Evolutionary conservation across 371 early-diverging fungal genomes (phyloP), one percentile per base, ranked within the genome.

Genomic region (Syncephalastrum contaminatum): DNA sequence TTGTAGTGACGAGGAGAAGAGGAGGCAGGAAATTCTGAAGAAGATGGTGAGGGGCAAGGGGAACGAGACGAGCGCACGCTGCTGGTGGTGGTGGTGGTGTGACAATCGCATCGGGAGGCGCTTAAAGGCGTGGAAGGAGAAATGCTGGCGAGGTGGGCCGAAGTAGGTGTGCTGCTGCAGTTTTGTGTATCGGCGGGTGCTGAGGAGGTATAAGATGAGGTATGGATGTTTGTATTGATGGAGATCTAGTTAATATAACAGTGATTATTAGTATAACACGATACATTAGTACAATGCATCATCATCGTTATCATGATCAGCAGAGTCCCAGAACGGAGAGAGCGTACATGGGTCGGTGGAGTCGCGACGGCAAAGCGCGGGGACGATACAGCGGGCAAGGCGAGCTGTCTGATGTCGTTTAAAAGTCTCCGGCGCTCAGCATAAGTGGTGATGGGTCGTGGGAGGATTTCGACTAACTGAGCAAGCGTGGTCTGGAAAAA

Each of bases 341-440:
- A 39, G 16, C 15, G 21, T 64, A 58, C 54, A 45, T 50, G 36
- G 2, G 36, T 48, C 4, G 45, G 36, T 47, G 50, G 56, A 49
- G 56, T 36, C 20, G 50, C 44, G 39, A 50, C 48, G 40, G 50
- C 41, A 25, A 40, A 30, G 36, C 36, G 36, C 7, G 36, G 36
- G 36, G 36, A 30, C 5, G 36, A 44, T 21, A 44, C 43, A 40
- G 51, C 48, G 22, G 60, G 60, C 1, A 57, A 59, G 10, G 61
- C 52, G 43, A 77, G 60, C 19, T 68, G 57, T 52, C 75, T 58
- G n/a, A 77, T 77, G 43, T 70, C 72, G 47, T 68, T 69, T 27
- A 77, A 60, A 59, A 77, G 67, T 64, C 75, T 72, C 62, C 75
- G 70, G 60, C 73, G 63, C 49, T 77, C 75, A 51, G 67, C 69